Conservation (phyloP, 257 asterid genomes). For the Coffea eugenioides region DNA sequence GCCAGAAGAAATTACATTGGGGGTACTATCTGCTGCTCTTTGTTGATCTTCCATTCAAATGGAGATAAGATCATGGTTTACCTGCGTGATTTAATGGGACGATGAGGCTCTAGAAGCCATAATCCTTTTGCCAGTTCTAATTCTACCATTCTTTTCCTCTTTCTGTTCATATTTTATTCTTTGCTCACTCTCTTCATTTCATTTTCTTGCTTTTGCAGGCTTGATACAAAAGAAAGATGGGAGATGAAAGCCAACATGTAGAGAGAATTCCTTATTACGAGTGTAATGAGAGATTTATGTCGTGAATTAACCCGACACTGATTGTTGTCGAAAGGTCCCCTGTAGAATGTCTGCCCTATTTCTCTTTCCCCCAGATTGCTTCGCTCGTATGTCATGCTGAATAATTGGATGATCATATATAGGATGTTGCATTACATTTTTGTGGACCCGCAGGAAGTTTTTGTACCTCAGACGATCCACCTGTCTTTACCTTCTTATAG, state of each 20-base stretch:
- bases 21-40: constrained; percentile 47
- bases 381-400: too few relatives aligned
- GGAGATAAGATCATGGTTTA: not conserved
- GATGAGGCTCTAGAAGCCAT: not conserved
- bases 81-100: not conserved
- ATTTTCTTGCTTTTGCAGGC: constrained; percentile 33
- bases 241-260: constrained; percentile 87
- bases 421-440: too few relatives aligned
- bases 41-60: too few relatives aligned
- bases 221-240: constrained; percentile 81
- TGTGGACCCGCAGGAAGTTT: too few relatives aligned
- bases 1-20: constrained; percentile 64
- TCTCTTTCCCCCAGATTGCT: too few relatives aligned
- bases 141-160: constrained; percentile 4
- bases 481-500: too few relatives aligned
- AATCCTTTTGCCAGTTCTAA: not conserved
- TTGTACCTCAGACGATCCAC: too few relatives aligned
- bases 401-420: too few relatives aligned
- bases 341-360: too few relatives aligned
- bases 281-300: not conserved
- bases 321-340: too few relatives aligned
- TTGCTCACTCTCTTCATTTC: not conserved
- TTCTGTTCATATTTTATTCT: not conserved
- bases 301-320: too few relatives aligned
- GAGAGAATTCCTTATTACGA: too few relatives aligned